phyloP scores from a whole-genome alignment of 306 rosid species.

The Notholithocarpus densiflorus region DNA sequence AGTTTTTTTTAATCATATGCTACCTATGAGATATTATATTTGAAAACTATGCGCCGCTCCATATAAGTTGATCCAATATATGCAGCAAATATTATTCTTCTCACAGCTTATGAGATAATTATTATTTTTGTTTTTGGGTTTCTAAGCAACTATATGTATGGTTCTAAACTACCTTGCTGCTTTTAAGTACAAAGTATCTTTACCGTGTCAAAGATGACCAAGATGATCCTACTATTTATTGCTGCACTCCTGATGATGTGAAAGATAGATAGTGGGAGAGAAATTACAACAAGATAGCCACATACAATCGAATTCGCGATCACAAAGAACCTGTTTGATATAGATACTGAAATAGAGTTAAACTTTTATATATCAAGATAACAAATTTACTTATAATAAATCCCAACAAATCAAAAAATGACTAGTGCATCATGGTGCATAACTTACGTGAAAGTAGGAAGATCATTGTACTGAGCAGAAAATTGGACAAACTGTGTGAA shows the following conservation, averaged over 20 bases:
- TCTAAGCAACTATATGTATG: neutral
- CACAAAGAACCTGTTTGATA: constrained; percentile 58
- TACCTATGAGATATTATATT: too few relatives aligned
- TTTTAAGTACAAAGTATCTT: neutral
- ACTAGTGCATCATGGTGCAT: neutral
- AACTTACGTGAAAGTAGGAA: constrained; percentile 54
- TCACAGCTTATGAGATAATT: too few relatives aligned
- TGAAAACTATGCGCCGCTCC: too few relatives aligned
- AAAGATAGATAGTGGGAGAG: constrained; percentile 44
- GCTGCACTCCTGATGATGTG: constrained; percentile 46
- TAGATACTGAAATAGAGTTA: neutral
- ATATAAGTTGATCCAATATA: too few relatives aligned
- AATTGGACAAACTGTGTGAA: constrained; percentile 15
- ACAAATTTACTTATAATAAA: too few relatives aligned
- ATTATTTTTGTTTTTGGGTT: neutral
- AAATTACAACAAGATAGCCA: constrained; percentile 55
- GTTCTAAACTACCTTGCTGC: neutral
- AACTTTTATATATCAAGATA: neutral
- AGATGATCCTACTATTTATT: constrained; percentile 39
- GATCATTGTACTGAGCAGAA: constrained; percentile 29
- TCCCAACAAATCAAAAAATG: too few relatives aligned
- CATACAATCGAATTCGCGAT: constrained; percentile 52
- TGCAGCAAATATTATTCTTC: too few relatives aligned
- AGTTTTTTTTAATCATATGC: too few relatives aligned
- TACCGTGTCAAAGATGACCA: constrained; percentile 60